Conservation (phyloP, 1,284 basidiomycete genomes). For the Cryptococcus maquisensis region DNA sequence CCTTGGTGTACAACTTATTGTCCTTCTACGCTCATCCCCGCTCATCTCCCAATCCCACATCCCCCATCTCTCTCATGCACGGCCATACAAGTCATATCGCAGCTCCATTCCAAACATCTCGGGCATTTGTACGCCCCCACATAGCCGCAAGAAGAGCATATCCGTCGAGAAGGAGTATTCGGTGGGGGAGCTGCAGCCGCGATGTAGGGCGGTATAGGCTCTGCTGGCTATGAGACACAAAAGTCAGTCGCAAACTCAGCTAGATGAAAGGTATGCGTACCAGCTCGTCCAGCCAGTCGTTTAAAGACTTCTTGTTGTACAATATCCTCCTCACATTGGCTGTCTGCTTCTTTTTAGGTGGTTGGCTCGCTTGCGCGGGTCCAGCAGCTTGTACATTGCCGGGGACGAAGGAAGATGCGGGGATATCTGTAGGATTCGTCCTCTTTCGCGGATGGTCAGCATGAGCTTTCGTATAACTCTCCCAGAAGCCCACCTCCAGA, state of each 20-base stretch:
- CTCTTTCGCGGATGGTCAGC: constrained; percentile 20
- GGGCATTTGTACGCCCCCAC: constrained; percentile 35
- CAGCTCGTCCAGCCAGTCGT: constrained; percentile 46
- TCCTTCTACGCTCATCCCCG: no score
- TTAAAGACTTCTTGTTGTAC: constrained; percentile 40
- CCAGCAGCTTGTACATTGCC: background rate
- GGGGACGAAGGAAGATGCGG: constrained; percentile 37
- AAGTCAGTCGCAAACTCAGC: background rate
- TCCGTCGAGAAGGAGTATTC: constrained; percentile 21
- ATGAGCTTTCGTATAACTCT: constrained; percentile 3
- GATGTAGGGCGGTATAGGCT: constrained; percentile 36
- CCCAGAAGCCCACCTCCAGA: constrained; percentile 36
- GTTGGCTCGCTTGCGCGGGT: background rate
- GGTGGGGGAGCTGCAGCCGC: constrained; percentile 29
- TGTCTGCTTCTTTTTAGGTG: constrained; percentile 43
- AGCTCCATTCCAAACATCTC: constrained; percentile 42
- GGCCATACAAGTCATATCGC: constrained; percentile 30
- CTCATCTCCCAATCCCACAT: constrained; percentile 35
- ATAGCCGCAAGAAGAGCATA: constrained; percentile 44
- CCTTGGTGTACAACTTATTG: background rate
- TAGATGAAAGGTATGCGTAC: constrained; percentile 18
- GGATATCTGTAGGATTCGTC: constrained; percentile 47
- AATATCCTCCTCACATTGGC: constrained; percentile 43
- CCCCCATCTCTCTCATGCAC: constrained; percentile 43
- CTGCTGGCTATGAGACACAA: constrained; percentile 17